phyloP scores from a whole-genome alignment of 106 monocot genomes.

The Allium fistulosum region DNA sequence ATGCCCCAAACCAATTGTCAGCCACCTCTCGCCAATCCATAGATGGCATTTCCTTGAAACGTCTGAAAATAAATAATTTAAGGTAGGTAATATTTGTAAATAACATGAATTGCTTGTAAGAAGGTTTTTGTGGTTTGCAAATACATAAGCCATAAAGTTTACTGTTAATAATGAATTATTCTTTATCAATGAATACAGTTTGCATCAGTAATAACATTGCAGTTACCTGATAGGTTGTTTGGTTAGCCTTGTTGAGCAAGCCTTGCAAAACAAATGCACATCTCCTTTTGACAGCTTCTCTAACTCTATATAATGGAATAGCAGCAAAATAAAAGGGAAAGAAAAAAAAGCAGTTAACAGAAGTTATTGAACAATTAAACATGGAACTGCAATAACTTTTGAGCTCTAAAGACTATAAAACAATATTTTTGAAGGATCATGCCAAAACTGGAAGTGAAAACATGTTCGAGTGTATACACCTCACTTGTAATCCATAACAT shows the following conservation, averaged over 20 bases:
- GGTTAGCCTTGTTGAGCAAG: constrained; percentile 67
- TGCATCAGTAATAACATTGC: no score
- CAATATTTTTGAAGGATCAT: no score
- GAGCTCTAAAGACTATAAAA: no score
- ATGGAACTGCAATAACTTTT: no score
- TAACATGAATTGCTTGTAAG: no score
- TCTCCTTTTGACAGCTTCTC: constrained; percentile 43
- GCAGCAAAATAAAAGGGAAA: neutral
- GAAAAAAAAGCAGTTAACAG: neutral
- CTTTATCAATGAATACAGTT: neutral
- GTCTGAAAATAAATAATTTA: constrained; percentile 24
- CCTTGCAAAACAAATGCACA: constrained; percentile 72
- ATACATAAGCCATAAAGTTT: neutral
- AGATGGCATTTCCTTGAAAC: constrained; percentile 84
- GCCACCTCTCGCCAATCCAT: constrained; percentile 80
- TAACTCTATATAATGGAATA: constrained; percentile 35
- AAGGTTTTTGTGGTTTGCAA: no score
- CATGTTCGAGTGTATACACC: no score
- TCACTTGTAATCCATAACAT: no score
- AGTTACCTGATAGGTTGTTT: constrained; percentile 62
- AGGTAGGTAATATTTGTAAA: no score
- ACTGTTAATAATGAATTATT: neutral
- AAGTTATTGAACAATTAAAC: no score
- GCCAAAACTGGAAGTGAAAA: no score
- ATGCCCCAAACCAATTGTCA: constrained; percentile 97